phyloP scores from a whole-genome alignment of 139 green algal species.

The Gonium pectorale region DNA sequence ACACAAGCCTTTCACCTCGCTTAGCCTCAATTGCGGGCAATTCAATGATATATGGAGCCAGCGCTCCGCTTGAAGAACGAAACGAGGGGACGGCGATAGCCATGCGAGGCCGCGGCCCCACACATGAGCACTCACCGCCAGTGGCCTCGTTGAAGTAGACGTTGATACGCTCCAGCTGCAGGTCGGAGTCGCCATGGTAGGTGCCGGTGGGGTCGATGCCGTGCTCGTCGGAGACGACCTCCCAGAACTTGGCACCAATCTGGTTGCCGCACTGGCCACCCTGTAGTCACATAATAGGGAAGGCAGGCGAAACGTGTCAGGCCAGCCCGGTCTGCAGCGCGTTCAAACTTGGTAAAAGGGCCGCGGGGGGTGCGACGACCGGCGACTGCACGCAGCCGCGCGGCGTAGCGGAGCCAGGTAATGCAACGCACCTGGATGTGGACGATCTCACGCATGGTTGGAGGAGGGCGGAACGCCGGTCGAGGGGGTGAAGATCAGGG shows the following conservation, averaged over 20 bases:
- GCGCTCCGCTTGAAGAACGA: no score
- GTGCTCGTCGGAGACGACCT: constrained; percentile 90
- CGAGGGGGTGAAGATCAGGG: background rate
- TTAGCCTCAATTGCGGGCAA: no score
- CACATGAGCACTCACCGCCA: constrained; percentile 48
- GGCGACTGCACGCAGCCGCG: no score
- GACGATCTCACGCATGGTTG: constrained; percentile 88
- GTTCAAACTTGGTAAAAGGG: no score
- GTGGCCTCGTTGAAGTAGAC: constrained; percentile 91
- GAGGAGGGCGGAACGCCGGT: background rate
- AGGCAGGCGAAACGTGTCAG: no score
- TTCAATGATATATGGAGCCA: no score
- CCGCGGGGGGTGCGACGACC: no score
- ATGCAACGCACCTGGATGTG: constrained; percentile 77
- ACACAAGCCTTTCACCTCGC: no score
- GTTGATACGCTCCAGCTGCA: constrained; percentile 97
- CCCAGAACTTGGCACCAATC: constrained; percentile 98
- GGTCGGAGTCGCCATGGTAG: constrained; percentile 90
- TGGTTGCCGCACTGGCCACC: constrained; percentile 98
- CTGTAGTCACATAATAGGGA: constrained; percentile 49
- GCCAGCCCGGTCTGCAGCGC: no score
- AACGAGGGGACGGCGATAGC: no score
- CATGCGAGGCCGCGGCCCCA: background rate
- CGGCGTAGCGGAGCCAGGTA: no score
- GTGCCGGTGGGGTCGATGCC: constrained; percentile 88